phyloP scores from a whole-genome alignment of 1,284 basidiomycete species.

The Mrakiaceae sp. region DNA sequence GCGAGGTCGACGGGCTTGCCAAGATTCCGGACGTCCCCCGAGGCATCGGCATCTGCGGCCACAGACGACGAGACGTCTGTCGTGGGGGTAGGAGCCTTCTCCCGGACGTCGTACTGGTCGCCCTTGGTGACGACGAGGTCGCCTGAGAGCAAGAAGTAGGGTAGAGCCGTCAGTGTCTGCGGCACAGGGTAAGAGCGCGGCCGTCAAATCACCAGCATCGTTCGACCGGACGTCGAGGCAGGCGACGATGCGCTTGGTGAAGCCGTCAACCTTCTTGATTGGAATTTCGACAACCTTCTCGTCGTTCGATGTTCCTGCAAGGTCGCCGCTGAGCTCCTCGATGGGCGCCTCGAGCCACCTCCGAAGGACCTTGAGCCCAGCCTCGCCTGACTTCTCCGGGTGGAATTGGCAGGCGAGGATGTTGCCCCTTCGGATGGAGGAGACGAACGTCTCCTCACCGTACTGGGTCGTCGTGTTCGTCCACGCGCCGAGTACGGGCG shows the following conservation, averaged over 20 bases:
- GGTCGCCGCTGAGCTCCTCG: constrained; percentile 23
- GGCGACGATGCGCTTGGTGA: constrained; percentile 91
- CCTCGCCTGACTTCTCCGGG: constrained; percentile 93
- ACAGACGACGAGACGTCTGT: constrained; percentile 26
- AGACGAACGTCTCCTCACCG: constrained; percentile 84
- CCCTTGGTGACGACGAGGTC: constrained; percentile 99
- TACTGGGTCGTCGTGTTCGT: constrained; percentile 83
- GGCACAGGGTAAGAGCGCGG: background rate
- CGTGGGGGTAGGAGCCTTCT: constrained; percentile 43
- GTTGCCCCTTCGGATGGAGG: constrained; percentile 70
- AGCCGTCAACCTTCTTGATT: constrained; percentile 39
- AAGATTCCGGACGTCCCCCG: constrained; percentile 82
- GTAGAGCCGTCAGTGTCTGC: background rate
- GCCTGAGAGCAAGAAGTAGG: constrained; percentile 42
- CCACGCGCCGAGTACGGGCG: constrained; percentile 44
- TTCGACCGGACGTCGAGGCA: constrained; percentile 97
- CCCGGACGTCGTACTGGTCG: constrained; percentile 97
- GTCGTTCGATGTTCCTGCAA: constrained; percentile 7
- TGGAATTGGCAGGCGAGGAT: constrained; percentile 96
- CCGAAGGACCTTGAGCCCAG: constrained; percentile 69
- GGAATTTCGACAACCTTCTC: constrained; percentile 11
- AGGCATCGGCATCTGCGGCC: constrained; percentile 16
- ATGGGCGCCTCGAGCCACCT: constrained; percentile 61
- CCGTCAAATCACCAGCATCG: constrained; percentile 40
- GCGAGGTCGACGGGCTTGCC: constrained; percentile 95